Conservation (phyloP, 2,329 filamentous ascomycete genomes). For the Talaromyces funiculosus region DNA sequence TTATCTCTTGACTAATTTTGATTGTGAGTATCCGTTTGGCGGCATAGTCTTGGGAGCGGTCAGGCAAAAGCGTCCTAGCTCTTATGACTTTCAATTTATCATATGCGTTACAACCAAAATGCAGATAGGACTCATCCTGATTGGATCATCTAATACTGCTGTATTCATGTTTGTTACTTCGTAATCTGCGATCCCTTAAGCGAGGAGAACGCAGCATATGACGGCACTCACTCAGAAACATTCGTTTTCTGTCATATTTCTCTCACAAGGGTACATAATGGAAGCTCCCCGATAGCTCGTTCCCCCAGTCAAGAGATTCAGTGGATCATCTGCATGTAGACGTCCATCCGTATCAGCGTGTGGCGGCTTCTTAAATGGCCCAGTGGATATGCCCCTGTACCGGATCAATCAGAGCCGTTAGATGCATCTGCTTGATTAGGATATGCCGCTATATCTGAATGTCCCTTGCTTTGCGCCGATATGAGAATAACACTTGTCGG, state of each 20-base stretch:
- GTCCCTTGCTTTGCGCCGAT: neutral
- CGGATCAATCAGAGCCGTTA: neutral
- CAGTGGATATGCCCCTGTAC: neutral
- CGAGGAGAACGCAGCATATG: neutral
- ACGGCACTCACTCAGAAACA: neutral
- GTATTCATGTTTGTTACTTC: neutral
- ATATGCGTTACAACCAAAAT: too few relatives aligned
- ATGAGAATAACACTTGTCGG: neutral
- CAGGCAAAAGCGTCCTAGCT: too few relatives aligned
- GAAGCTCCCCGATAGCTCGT: neutral
- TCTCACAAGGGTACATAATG: neutral
- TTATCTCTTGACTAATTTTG: too few relatives aligned
- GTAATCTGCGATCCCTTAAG: neutral
- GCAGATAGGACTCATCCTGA: too few relatives aligned
- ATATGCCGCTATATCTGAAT: neutral
- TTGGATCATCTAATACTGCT: neutral
- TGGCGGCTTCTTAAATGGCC: neutral
- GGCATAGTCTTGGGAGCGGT: too few relatives aligned
- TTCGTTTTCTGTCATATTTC: neutral
- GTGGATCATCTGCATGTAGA: neutral
- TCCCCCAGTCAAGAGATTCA: neutral
- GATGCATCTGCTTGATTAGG: neutral
- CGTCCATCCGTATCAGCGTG: neutral
- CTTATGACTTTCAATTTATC: too few relatives aligned
- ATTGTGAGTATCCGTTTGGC: too few relatives aligned